Evolutionary conservation across 441 rosid species (phyloP).

Genomic region (Adansonia rubrostipa): DNA sequence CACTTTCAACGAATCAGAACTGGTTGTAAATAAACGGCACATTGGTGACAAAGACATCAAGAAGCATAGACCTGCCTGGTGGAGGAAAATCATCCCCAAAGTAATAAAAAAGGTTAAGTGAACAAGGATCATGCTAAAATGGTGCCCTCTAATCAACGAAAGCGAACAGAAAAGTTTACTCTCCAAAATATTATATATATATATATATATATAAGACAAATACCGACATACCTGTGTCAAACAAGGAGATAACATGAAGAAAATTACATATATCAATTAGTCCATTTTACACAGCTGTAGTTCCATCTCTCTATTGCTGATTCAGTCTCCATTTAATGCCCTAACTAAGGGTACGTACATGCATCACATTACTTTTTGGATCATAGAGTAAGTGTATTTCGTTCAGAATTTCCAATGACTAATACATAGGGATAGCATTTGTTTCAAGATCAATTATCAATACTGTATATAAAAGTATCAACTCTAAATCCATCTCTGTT

Average conservation of each 20-base stretch:
- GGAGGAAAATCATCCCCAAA: background rate
- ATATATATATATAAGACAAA: background rate
- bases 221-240: background rate
- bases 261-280: background rate
- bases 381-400: background rate
- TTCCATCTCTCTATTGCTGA: background rate
- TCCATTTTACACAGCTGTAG: conserved; percentile 9
- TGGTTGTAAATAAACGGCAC: background rate
- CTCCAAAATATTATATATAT: too few relatives aligned
- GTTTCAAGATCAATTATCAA: background rate
- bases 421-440: background rate
- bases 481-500: background rate
- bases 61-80: background rate
- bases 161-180: background rate
- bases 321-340: background rate
- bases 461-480: too few relatives aligned
- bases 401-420: background rate
- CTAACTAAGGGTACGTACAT: background rate
- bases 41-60: conserved; percentile 5
- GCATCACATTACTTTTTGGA: background rate
- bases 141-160: background rate
- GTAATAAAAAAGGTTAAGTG: background rate
- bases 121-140: background rate
- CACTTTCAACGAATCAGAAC: background rate
- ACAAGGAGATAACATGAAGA: background rate